These are phyloP conservation scores for Lactifluus hygrophoroides DNA, from an alignment of 768 basidiomycete species.

Conservation along the genomic window DNA sequence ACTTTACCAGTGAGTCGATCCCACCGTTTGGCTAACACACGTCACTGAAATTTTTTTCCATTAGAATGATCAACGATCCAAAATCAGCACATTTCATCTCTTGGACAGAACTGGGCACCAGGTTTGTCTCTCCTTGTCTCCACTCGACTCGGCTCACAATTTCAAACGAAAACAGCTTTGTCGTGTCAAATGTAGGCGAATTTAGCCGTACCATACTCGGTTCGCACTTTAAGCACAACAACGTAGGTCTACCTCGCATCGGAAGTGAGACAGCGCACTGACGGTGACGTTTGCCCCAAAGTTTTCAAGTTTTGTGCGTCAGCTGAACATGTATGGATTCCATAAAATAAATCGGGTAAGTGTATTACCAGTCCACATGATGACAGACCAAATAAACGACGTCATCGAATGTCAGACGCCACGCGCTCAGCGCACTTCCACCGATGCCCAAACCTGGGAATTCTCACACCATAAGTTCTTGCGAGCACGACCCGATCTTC, in stretches of 20 bases:
- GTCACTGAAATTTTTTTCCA: background rate
- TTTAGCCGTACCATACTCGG: conserved; percentile 80
- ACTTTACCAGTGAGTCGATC: conserved; percentile 62
- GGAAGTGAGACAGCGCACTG: no score
- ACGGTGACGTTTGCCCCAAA: no score
- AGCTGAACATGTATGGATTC: conserved; percentile 95
- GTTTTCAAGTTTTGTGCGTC: conserved; percentile 92
- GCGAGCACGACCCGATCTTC: conserved; percentile 67
- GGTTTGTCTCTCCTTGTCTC: conserved; percentile 25
- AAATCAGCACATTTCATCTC: conserved; percentile 73
- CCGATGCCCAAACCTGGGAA: conserved; percentile 80
- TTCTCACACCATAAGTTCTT: conserved; percentile 85
- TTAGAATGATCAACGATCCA: conserved; percentile 85
- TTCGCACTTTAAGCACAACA: conserved; percentile 86
- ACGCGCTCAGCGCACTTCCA: conserved; percentile 72
- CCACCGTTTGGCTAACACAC: background rate
- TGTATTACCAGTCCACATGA: conserved; percentile 14
- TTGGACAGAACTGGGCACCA: conserved; percentile 77
- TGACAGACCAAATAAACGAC: background rate
- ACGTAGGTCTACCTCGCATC: conserved; percentile 56
- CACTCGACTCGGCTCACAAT: background rate
- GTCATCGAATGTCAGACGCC: conserved; percentile 45
- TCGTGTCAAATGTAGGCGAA: conserved; percentile 79
- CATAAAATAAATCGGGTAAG: conserved; percentile 85
- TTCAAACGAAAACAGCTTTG: conserved; percentile 39